A percentile compares a stretch with the other conserved stretches of the same genome.
These are phyloP conservation scores for Ceriops zippeliana DNA, from an alignment of 345 rosid genomes.

Conservation along the genomic window DNA sequence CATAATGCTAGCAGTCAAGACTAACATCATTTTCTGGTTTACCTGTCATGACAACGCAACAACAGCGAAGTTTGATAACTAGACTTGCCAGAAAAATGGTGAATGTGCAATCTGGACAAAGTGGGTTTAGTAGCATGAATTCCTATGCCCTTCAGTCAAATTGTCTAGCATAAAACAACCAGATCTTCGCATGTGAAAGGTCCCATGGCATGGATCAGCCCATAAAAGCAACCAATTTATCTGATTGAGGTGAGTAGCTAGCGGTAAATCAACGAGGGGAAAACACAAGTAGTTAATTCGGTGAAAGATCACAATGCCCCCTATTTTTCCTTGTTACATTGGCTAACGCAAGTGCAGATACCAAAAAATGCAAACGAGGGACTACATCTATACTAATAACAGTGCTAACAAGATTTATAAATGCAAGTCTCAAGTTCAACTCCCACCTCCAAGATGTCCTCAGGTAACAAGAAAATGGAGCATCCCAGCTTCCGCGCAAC, in stretches of 20 bases:
- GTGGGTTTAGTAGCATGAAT: no score
- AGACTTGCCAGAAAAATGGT: background rate
- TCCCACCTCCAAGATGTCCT: constrained; percentile 88
- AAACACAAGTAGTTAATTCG: no score
- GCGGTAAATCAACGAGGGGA: no score
- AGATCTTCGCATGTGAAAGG: background rate
- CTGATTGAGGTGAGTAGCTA: background rate
- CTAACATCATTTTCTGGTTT: constrained; percentile 96
- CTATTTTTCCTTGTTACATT: no score
- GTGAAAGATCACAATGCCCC: no score
- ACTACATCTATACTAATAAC: background rate
- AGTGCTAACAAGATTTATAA: background rate
- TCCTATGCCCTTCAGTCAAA: background rate
- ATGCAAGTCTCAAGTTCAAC: background rate
- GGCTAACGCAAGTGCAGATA: no score
- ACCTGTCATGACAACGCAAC: constrained; percentile 45
- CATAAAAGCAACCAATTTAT: background rate
- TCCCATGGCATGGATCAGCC: background rate
- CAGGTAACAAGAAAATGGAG: constrained; percentile 94
- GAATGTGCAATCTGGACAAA: background rate
- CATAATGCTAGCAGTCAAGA: constrained; percentile 88
- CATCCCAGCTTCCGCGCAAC: constrained; percentile 97
- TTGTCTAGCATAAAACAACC: background rate
- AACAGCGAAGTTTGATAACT: background rate
- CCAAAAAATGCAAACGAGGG: no score